These are phyloP conservation scores for Euphorbia schlechtendalii DNA, from an alignment of 441 rosid species.

Conservation along the genomic window DNA sequence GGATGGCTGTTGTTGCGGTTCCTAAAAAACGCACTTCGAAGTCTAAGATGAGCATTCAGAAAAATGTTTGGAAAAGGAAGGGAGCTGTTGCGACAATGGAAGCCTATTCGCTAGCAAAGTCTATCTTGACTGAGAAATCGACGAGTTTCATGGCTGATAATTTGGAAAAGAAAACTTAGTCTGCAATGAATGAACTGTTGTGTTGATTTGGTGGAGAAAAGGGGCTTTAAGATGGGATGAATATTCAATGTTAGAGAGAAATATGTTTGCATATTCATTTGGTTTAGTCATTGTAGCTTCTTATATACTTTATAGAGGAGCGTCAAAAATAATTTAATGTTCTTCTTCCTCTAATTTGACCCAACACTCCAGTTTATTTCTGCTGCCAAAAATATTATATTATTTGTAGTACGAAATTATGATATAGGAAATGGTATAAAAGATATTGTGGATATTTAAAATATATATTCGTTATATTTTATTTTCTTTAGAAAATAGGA, in stretches of 20 bases:
- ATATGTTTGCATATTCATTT: not conserved
- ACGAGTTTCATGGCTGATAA: not conserved
- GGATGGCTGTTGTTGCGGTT: not conserved
- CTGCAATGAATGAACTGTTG: too few relatives aligned
- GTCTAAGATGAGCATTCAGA: not conserved
- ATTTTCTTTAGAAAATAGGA: too few relatives aligned
- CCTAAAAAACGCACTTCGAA: slow-evolving; percentile 2
- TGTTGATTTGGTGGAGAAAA: not conserved
- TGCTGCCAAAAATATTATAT: too few relatives aligned
- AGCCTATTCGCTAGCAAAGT: slow-evolving; percentile 5
- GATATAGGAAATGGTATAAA: too few relatives aligned
- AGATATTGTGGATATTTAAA: too few relatives aligned
- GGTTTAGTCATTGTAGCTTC: not conserved
- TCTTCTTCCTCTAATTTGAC: not conserved
- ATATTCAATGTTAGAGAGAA: not conserved
- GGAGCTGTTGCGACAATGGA: not conserved
- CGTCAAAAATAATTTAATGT: too few relatives aligned
- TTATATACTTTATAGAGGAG: not conserved
- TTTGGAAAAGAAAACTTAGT: not conserved
- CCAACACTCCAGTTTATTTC: too few relatives aligned
- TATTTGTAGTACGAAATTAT: too few relatives aligned
- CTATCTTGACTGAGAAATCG: not conserved
- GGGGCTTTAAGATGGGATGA: not conserved
- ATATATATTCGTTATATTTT: too few relatives aligned
- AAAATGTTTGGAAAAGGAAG: not conserved